A percentile compares a stretch with the other conserved stretches of the same genome.
phyloP scores from a whole-genome alignment of 164 flowering plant species.

The Buxus sempervirens region DNA sequence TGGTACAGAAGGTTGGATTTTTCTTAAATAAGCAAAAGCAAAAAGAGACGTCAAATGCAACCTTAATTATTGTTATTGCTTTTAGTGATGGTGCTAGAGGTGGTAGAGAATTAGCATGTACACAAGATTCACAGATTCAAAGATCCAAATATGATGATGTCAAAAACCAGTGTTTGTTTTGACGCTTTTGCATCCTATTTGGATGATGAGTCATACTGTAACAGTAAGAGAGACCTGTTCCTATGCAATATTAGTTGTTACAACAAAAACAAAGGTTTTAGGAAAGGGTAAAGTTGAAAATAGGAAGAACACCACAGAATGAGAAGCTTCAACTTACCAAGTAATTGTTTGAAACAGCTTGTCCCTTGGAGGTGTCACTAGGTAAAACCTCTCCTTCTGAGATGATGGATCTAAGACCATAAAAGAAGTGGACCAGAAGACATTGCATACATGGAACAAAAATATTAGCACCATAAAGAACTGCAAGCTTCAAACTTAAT shows the following conservation, averaged over 20 bases:
- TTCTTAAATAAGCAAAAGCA: no score
- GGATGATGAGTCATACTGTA: background rate
- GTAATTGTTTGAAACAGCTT: conserved; percentile 16
- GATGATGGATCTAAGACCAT: conserved; percentile 39
- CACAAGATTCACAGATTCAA: no score
- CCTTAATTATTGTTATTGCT: no score
- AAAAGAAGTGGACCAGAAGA: conserved; percentile 1
- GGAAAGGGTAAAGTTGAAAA: conserved; percentile 1
- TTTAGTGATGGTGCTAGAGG: no score
- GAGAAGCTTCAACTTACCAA: conserved; percentile 28
- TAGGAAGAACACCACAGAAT: conserved; percentile 41
- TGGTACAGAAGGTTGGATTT: no score
- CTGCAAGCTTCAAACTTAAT: background rate
- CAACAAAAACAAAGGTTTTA: background rate
- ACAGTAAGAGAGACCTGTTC: background rate
- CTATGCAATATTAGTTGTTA: background rate
- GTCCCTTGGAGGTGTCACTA: conserved; percentile 28
- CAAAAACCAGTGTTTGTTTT: background rate
- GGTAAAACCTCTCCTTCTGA: conserved; percentile 50
- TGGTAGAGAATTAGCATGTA: no score
- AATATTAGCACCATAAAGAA: background rate
- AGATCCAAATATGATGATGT: no score
- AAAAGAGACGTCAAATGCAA: no score
- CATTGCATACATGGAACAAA: background rate
- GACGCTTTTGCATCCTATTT: background rate